Evolutionary conservation across 305 asterid genomes (phyloP), one percentile per base, ranked within the genome.

Genomic region (Fraxinus baroniana): DNA sequence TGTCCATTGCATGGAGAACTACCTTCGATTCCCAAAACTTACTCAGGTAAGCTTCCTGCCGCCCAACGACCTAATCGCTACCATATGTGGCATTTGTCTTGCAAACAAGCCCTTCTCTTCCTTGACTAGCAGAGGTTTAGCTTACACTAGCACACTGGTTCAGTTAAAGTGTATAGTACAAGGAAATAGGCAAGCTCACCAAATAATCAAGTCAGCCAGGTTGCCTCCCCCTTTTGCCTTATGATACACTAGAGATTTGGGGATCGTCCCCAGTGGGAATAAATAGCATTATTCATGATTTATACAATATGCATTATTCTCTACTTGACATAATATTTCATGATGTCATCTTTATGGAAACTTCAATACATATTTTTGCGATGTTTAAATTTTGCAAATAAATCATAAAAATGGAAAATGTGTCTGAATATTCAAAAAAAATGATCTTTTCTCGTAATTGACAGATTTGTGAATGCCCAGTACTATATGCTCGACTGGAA

Each of bases 391-490:
- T 82, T 73, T 77, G 79, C 72, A 41, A 37, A 52, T 26, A 60
- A 28, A 71, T 49, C 24, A 4, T 71, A 30, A 68, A 78, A 41
- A 20, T 77, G 52, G 76, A 15, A 37, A 18, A 80, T 37, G 32
- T 75, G 41, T 79, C 77, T 80, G 77, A 28, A 78, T 77, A 72
- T 60, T 80, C 57, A 33, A 12, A 44, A 26, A 32, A 32, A 32
- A 35, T 77, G 7, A 74, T 85, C 64, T 77, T 15, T 74, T 73
- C 75, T 83, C 73, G 70, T 72, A 18, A 15, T 86, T 81, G 75
- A 28, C 92, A 94, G 99, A 91, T 96, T 79, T 91, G 94, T 80
- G 97, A 93, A 84, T 92, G 98, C 88, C 88, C 90, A 37, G 93
- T 88, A 82, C 90, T 94, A 62, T 89, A 88, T 82, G 84, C 89